Base-by-base conservation (phyloP, 192 early-diverging fungal species). In the Coemansia sp. region DNA sequence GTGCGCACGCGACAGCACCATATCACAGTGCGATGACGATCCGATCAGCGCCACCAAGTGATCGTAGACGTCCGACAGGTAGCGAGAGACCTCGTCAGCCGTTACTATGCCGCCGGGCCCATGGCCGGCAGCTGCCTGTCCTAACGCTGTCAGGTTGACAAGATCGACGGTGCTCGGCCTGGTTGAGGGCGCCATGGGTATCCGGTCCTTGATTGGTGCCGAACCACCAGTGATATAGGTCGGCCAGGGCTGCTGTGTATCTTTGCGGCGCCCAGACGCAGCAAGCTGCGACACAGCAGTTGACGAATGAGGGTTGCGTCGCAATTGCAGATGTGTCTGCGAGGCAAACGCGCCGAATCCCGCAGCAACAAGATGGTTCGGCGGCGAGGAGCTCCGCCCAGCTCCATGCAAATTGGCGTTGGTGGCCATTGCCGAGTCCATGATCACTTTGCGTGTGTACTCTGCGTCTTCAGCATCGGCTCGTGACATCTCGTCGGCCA, bases 31-130 rank as follows among this genome's bases (percentile, higher is more conserved):
- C 66, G 86, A 81, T 36, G 88, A 56, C n/a, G 86, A 88, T 41
- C 87, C 87, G 14, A 89, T 63, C 72, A 91, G 87, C 23, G 88
- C 85, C 30, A 87, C 81, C 52, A 93, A 76, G 70, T 93, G 92
- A 69, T 92, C 91, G 83, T 91, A 90, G 45, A 93, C 87, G 66
- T 93, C 92, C 5, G 88, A 88, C 64, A 93, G 78, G 60, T 92
- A 92, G 20, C 91, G 82, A 5, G 79, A 75, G 2, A 91, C 85
- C 55, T 93, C 92, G 38, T 74, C 72, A 0, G 77, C 64, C 0
- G 72, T 68, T 0, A 64, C 49, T 9, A 44, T 43, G 26, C 36
- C 55, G 30, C 62, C 64, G 14, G 51, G 44, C 23, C 36, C 57
- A 11, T 24, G 21, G 52, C 49, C 63, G 12, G 66, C 62, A 7